These are phyloP conservation scores for Malus hybrid DNA, from an alignment of 331 rosid species.

Conservation along the genomic window DNA sequence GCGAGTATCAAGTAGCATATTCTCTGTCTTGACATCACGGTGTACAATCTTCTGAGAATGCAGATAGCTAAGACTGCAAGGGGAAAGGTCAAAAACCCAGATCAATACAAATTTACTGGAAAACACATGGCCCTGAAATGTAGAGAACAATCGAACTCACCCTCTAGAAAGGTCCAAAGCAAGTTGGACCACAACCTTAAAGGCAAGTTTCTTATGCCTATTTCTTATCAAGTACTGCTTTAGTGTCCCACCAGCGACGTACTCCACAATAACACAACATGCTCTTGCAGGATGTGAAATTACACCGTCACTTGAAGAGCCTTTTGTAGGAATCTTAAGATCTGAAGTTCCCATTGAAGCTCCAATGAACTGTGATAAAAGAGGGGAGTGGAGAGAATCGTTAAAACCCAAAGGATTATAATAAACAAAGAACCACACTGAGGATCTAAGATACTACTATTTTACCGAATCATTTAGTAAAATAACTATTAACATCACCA, in stretches of 20 bases:
- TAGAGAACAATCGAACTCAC: slow-evolving; percentile 28
- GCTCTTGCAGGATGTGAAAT: slow-evolving; percentile 57
- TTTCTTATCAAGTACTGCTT: slow-evolving; percentile 53
- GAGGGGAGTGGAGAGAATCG: background rate
- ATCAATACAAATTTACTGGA: background rate
- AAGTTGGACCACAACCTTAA: slow-evolving; percentile 59
- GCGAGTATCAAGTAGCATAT: slow-evolving; percentile 47
- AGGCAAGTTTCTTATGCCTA: slow-evolving; percentile 57
- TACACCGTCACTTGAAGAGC: slow-evolving; percentile 24
- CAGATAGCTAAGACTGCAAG: slow-evolving; percentile 75
- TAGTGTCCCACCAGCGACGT: slow-evolving; percentile 61
- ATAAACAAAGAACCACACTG: too few relatives aligned
- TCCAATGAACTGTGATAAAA: slow-evolving; percentile 64
- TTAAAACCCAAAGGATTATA: background rate
- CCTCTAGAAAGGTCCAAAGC: slow-evolving; percentile 84
- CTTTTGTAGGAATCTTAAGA: slow-evolving; percentile 60
- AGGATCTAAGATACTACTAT: too few relatives aligned
- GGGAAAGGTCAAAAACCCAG: background rate
- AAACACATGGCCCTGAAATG: background rate
- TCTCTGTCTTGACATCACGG: slow-evolving; percentile 82
- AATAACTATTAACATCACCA: too few relatives aligned
- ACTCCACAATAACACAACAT: slow-evolving; percentile 81
- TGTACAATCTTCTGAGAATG: slow-evolving; percentile 79
- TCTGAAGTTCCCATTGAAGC: slow-evolving; percentile 81
- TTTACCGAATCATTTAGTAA: too few relatives aligned